Evolutionary conservation across 1,139 yeast genomes (phyloP).

Genomic region (Diutina mesorugosa): DNA sequence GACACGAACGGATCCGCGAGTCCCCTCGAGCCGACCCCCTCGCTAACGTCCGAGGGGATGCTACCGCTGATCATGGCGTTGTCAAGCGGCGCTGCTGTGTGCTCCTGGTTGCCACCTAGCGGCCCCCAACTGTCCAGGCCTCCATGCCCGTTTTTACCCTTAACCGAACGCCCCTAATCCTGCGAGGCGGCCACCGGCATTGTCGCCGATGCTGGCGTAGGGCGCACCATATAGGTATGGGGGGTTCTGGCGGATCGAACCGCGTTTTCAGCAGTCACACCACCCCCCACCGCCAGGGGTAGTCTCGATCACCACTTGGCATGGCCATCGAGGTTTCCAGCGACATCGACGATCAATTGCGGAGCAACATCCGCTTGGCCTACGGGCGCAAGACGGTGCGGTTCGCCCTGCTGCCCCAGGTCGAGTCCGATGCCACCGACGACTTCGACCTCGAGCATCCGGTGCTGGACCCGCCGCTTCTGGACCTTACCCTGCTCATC

Average conservation of each 20-base stretch:
- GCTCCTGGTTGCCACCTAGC: neutral
- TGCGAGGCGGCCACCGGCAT: neutral
- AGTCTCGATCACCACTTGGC: neutral
- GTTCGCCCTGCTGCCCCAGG: neutral
- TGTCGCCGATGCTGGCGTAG: neutral
- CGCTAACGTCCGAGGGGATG: neutral
- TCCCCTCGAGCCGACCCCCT: neutral
- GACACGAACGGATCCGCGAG: no score
- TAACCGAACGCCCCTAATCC: neutral
- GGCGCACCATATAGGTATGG: neutral
- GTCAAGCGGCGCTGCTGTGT: neutral
- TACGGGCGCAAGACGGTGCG: constrained; percentile 2
- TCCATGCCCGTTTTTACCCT: neutral
- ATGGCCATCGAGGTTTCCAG: neutral
- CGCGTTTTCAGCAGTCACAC: neutral
- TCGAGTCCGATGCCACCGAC: neutral
- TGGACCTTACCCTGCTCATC: neutral
- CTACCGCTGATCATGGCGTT: no score
- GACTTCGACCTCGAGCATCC: neutral
- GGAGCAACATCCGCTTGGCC: neutral
- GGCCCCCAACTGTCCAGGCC: neutral
- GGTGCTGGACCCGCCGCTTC: neutral
- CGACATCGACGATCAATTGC: constrained; percentile 1
- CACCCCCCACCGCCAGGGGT: neutral
- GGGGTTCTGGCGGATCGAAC: neutral